These are phyloP conservation scores for Diplodia corticola DNA, from an alignment of 2,329 filamentous ascomycete genomes.

Conservation along the genomic window DNA sequence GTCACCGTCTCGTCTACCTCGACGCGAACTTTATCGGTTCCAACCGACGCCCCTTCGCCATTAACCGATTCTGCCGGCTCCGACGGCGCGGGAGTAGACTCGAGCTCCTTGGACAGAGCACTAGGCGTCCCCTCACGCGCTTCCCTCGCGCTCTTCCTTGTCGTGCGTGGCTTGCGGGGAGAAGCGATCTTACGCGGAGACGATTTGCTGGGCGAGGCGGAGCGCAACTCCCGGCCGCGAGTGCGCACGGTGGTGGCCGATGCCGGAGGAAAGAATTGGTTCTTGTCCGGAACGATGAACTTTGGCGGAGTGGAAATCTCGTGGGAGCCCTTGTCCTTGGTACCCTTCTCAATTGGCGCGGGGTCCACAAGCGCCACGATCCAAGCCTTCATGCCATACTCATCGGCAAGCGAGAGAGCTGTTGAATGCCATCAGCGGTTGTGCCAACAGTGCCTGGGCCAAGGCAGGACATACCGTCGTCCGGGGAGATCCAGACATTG, in stretches of 20 bases:
- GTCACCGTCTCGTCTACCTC: conserved; percentile 67
- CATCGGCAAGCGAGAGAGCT: conserved; percentile 79
- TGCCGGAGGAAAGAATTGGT: conserved; percentile 35
- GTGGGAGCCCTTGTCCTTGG: conserved; percentile 66
- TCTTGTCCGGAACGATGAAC: conserved; percentile 60
- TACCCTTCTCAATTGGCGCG: conserved; percentile 69
- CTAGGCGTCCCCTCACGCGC: conserved; percentile 46
- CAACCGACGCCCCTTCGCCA: conserved; percentile 41
- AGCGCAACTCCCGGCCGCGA: conserved; percentile 59
- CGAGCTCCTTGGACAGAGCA: conserved; percentile 39
- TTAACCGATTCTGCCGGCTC: conserved; percentile 50
- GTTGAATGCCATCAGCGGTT: conserved; percentile 30
- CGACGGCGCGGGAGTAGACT: conserved; percentile 30
- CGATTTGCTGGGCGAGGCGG: conserved; percentile 57
- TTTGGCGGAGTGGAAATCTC: conserved; percentile 79
- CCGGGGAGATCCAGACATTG: conserved; percentile 92
- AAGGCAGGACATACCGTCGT: conserved; percentile 54
- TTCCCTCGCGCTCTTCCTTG: conserved; percentile 39
- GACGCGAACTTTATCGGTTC: conserved; percentile 61
- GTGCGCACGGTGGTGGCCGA: conserved; percentile 28
- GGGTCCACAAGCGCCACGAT: conserved; percentile 89
- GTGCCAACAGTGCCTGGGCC: not conserved
- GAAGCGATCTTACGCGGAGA: conserved; percentile 52
- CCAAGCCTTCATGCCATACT: conserved; percentile 86
- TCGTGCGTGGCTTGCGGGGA: conserved; percentile 56